Evolutionary conservation across 169 alveolate genomes (phyloP).

Genomic region (Blepharisma undulans): DNA sequence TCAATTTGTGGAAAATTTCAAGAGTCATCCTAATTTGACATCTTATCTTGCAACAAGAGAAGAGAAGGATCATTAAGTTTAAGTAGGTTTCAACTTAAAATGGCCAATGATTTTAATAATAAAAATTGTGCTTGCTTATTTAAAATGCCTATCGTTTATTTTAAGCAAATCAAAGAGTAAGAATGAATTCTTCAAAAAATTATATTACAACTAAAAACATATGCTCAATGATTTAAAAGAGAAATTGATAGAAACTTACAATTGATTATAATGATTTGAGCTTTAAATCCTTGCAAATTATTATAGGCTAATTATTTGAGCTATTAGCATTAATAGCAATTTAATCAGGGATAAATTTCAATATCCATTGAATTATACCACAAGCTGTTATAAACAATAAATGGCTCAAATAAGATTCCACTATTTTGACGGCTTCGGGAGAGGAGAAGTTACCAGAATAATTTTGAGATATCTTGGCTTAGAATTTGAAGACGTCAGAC

Average conservation of each 20-base stretch:
- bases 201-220: no score
- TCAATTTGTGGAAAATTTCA: not conserved
- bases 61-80: not conserved
- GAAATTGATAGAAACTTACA: no score
- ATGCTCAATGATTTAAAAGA: no score
- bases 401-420: conserved; percentile 4
- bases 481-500: conserved; percentile 49
- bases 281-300: no score
- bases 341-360: not conserved
- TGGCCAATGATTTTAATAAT: not conserved
- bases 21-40: not conserved
- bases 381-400: not conserved
- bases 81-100: not conserved
- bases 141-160: no score
- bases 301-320: no score
- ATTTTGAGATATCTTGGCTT: conserved; percentile 33
- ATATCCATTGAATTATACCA: no score
- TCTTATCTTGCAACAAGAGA: not conserved
- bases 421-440: conserved; percentile 55
- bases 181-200: no score
- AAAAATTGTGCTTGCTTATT: no score
- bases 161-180: no score
- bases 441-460: conserved; percentile 61
- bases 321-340: not conserved
- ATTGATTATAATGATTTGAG: no score